Evolutionary conservation across 2,329 filamentous ascomycete species (phyloP).

Genomic region (Arthrobotrys megalospora): DNA sequence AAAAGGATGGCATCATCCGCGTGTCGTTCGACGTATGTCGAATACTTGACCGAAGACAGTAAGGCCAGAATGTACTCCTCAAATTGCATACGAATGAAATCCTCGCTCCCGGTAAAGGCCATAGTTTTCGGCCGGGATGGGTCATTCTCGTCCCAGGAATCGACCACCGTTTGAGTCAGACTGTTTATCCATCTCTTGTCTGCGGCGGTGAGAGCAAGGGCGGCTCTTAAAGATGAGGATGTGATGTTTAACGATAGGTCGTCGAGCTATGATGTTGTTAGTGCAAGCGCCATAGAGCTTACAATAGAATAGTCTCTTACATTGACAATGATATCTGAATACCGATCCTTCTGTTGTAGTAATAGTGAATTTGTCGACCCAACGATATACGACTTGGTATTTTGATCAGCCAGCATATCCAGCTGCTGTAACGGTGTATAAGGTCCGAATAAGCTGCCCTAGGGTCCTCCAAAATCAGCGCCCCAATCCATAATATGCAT

Average conservation of each 20-base stretch:
- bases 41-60: slow-evolving; percentile 90
- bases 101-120: slow-evolving; percentile 94
- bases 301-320: slow-evolving; percentile 65
- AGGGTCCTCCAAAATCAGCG: slow-evolving; percentile 37
- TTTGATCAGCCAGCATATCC: slow-evolving; percentile 90
- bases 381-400: slow-evolving; percentile 97
- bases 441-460: slow-evolving; percentile 94
- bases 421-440: slow-evolving; percentile 97
- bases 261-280: slow-evolving; percentile 74
- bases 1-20: slow-evolving; percentile 74
- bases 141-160: slow-evolving; percentile 96
- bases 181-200: slow-evolving; percentile 98
- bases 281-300: slow-evolving; percentile 2
- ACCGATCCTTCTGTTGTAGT: slow-evolving; percentile 92
- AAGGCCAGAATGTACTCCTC: slow-evolving; percentile 95
- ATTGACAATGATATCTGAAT: slow-evolving; percentile 96
- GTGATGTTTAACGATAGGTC: slow-evolving; percentile 88
- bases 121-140: slow-evolving; percentile 92
- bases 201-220: slow-evolving; percentile 83
- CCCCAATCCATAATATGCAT: not conserved
- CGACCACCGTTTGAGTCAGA: slow-evolving; percentile 90
- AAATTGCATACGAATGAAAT: slow-evolving; percentile 96
- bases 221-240: slow-evolving; percentile 81
- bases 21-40: slow-evolving; percentile 75
- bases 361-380: slow-evolving; percentile 96